These are phyloP conservation scores for Inonotus obliquus DNA, from an alignment of 1,284 basidiomycete genomes.

Conservation along the genomic window DNA sequence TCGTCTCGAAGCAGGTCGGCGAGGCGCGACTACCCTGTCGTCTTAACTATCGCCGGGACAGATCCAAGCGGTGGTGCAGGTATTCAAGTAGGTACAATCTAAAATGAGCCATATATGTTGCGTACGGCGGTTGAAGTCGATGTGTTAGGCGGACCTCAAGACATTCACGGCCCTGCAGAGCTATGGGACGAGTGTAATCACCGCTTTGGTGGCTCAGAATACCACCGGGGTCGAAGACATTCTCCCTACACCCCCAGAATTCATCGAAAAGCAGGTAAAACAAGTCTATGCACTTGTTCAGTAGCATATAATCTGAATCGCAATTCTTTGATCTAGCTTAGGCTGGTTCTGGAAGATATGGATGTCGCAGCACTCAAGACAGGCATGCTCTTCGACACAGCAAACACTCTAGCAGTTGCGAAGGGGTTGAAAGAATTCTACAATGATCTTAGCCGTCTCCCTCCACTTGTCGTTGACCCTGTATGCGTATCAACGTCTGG, in stretches of 20 bases:
- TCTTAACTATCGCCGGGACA: conserved; percentile 80
- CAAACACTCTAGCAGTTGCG: conserved; percentile 41
- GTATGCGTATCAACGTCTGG: conserved; percentile 94
- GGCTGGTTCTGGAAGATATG: conserved; percentile 73
- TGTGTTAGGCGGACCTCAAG: conserved; percentile 74
- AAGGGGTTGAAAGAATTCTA: conserved; percentile 40
- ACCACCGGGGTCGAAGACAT: conserved; percentile 80
- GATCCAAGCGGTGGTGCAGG: conserved; percentile 89
- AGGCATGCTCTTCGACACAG: conserved; percentile 76
- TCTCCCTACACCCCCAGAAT: conserved; percentile 59
- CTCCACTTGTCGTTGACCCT: conserved; percentile 77
- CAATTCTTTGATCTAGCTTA: conserved; percentile 45
- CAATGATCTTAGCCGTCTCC: conserved; percentile 26
- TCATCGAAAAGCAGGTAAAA: conserved; percentile 65
- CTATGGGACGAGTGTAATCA: conserved; percentile 86
- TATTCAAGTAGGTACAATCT: conserved; percentile 59
- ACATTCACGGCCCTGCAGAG: conserved; percentile 77
- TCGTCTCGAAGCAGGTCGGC: background rate
- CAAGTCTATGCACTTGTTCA: background rate
- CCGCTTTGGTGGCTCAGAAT: conserved; percentile 91
- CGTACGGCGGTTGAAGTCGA: background rate
- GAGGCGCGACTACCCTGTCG: conserved; percentile 26
- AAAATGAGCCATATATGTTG: no score
- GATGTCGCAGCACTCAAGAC: conserved; percentile 80
- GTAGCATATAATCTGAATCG: conserved; percentile 4